Evolutionary conservation across 345 rosid genomes (phyloP).

Genomic region (Sisymbrium altissimum): DNA sequence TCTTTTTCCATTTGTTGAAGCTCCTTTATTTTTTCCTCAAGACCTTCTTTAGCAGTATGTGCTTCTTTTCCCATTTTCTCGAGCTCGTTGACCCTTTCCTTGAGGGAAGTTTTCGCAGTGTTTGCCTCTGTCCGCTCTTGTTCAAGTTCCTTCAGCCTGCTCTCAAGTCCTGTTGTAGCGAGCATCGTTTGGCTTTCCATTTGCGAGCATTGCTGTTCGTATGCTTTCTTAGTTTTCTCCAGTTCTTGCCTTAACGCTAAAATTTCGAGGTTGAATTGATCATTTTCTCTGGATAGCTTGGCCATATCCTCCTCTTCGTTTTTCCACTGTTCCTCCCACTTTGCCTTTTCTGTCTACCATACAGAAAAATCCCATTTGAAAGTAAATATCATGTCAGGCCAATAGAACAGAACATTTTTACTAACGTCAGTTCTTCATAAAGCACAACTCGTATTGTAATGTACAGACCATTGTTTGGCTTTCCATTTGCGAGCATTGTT

Average conservation of each 20-base stretch:
- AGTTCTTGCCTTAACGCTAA: slow-evolving; percentile 45
- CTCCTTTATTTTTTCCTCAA: slow-evolving; percentile 45
- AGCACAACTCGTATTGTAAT: not conserved
- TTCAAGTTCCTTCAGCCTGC: slow-evolving; percentile 52
- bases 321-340: slow-evolving; percentile 47
- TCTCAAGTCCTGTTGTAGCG: slow-evolving; percentile 42
- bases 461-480: slow-evolving; percentile 45
- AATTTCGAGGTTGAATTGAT: slow-evolving; percentile 35
- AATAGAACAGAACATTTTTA: not conserved
- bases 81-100: slow-evolving; percentile 51
- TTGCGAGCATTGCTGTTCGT: slow-evolving; percentile 46
- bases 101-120: slow-evolving; percentile 38
- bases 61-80: slow-evolving; percentile 59
- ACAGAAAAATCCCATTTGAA: not conserved
- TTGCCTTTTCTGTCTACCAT: slow-evolving; percentile 44
- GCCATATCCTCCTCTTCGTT: slow-evolving; percentile 41
- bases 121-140: slow-evolving; percentile 52
- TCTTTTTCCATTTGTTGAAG: slow-evolving; percentile 61
- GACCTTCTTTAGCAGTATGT: slow-evolving; percentile 38
- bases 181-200: slow-evolving; percentile 59
- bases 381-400: not conserved
- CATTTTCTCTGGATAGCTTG: slow-evolving; percentile 42
- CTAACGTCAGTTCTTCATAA: not conserved
- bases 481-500: slow-evolving; percentile 49
- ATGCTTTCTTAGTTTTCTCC: slow-evolving; percentile 42